Evolutionary conservation across 345 rosid genomes (phyloP).

Genomic region (Arabis hirsuta): DNA sequence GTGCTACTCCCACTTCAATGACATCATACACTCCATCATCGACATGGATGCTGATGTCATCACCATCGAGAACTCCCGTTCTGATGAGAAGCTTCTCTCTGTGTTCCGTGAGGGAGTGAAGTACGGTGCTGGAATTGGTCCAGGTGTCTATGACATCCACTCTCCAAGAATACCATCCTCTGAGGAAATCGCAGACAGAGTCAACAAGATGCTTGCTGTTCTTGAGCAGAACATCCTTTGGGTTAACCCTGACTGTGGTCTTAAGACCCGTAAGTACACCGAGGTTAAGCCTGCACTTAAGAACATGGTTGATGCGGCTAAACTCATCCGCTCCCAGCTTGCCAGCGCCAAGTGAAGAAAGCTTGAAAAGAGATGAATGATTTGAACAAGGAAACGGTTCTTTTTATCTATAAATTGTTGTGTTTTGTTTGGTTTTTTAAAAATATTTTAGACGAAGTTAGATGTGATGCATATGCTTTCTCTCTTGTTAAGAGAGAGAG

Average conservation of each 20-base stretch:
- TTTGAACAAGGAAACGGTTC: constrained; percentile 5
- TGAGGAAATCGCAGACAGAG: constrained; percentile 93
- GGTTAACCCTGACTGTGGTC: constrained; percentile 99
- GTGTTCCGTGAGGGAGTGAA: constrained; percentile 99
- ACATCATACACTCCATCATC: constrained; percentile 97
- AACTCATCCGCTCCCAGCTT: constrained; percentile 89
- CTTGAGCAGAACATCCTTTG: constrained; percentile 93
- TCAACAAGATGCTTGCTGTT: constrained; percentile 98
- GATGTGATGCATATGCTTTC: constrained; percentile 39
- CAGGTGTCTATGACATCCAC: constrained; percentile 97
- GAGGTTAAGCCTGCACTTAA: constrained; percentile 91
- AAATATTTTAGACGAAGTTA: constrained; percentile 35
- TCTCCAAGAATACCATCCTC: constrained; percentile 97
- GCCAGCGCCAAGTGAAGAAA: constrained; percentile 83
- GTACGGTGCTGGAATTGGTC: constrained; percentile 98
- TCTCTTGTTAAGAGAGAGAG: constrained; percentile 20
- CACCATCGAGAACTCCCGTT: constrained; percentile 99
- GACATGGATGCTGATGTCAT: constrained; percentile 99
- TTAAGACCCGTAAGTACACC: constrained; percentile 88
- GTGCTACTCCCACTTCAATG: constrained; percentile 99
- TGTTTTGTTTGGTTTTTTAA: constrained; percentile 37
- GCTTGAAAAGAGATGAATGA: constrained; percentile 8
- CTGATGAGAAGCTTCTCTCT: constrained; percentile 96
- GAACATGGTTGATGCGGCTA: constrained; percentile 95
- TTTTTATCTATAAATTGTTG: constrained; percentile 31